Conservation (phyloP, 345 rosid species). For the Salix purpurea region DNA sequence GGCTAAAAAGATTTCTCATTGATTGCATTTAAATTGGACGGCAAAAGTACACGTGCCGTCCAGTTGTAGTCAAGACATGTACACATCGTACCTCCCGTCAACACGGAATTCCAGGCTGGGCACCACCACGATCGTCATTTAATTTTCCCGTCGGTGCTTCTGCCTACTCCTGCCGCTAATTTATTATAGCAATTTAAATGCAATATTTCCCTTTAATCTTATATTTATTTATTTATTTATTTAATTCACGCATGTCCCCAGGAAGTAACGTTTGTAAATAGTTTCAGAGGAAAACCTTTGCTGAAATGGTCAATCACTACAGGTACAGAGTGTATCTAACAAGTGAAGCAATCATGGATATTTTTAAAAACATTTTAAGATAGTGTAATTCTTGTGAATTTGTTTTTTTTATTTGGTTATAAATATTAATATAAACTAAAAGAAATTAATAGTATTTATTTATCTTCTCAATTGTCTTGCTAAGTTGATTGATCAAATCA, state of each 20-base stretch:
- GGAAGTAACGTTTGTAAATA: too few species aligned
- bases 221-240: not conserved
- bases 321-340: too few species aligned
- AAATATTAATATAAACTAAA: too few species aligned
- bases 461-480: too few species aligned
- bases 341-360: too few species aligned
- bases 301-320: too few species aligned
- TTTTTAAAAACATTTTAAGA: too few species aligned
- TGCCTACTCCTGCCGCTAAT: not conserved
- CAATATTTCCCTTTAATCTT: not conserved
- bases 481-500: too few species aligned
- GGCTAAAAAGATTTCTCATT: not conserved
- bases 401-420: too few species aligned
- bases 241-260: not conserved
- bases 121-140: slow-evolving; percentile 9
- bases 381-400: too few species aligned
- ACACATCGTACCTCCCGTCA: slow-evolving; percentile 20
- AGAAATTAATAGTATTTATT: too few species aligned
- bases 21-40: slow-evolving; percentile 18
- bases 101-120: slow-evolving; percentile 35
- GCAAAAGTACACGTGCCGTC: slow-evolving; percentile 45
- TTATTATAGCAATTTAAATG: not conserved
- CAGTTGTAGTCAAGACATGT: slow-evolving; percentile 23
- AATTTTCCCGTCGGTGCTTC: not conserved
- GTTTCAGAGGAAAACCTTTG: too few species aligned